Percentiles rank a stretch among this genome's conserved stretches.
phyloP scores from a whole-genome alignment of 768 basidiomycete genomes.

The Tubosaeta brunneosetosa region DNA sequence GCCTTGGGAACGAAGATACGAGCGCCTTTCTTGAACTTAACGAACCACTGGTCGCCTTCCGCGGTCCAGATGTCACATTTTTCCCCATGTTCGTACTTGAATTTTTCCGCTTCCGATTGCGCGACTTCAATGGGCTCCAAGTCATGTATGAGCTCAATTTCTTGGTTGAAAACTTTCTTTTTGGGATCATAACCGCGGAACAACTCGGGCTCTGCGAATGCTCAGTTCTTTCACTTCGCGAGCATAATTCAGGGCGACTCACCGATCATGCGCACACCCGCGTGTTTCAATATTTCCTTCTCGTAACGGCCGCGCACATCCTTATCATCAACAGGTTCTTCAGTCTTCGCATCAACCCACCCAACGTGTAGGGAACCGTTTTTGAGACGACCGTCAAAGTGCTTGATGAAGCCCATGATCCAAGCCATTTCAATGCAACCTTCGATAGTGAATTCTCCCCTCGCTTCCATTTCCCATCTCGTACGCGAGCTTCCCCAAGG shows the following conservation, averaged over 20 bases:
- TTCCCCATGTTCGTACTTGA: constrained; percentile 95
- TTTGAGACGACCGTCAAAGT: constrained; percentile 96
- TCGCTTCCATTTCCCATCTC: constrained; percentile 99
- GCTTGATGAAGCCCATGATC: constrained; percentile 99
- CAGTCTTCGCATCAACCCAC: constrained; percentile 94
- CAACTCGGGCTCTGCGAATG: constrained; percentile 79
- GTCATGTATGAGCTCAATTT: constrained; percentile 94
- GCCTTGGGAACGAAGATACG: constrained; percentile 91
- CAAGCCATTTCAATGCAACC: constrained; percentile 99
- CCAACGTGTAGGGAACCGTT: constrained; percentile 91
- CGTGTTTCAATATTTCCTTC: constrained; percentile 85
- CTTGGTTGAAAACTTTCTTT: constrained; percentile 96
- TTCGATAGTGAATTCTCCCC: constrained; percentile 94
- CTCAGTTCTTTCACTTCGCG: constrained; percentile 10
- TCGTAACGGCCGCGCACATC: constrained; percentile 93
- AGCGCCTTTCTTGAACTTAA: constrained; percentile 98
- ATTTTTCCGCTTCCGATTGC: constrained; percentile 86
- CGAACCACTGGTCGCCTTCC: constrained; percentile 92
- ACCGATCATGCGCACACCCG: constrained; percentile 95
- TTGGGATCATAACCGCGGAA: constrained; percentile 98
- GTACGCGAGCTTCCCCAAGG: constrained; percentile 99
- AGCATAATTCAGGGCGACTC: constrained; percentile 21
- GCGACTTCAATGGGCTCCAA: constrained; percentile 94
- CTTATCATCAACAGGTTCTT: constrained; percentile 95
- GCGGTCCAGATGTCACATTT: constrained; percentile 94